Evolutionary conservation across 306 rosid species (phyloP).

Genomic region (Castanopsis chinensis): DNA sequence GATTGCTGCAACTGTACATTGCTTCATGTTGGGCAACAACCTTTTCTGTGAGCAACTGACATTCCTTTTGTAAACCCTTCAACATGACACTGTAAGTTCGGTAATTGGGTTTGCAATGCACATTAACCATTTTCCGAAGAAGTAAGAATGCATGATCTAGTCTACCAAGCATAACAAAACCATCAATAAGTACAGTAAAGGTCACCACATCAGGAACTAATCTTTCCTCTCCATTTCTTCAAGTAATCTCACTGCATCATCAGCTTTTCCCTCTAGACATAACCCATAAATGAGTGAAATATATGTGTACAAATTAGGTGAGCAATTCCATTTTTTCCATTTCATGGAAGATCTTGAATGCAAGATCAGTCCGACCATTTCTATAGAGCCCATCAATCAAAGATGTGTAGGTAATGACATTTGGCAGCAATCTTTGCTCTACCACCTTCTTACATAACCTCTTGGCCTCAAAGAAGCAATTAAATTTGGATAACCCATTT

Average conservation of each 20-base stretch:
- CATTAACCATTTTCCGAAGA: slow-evolving; percentile 29
- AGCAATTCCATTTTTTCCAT: slow-evolving; percentile 38
- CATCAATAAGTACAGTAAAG: slow-evolving; percentile 42
- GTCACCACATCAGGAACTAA: slow-evolving; percentile 43
- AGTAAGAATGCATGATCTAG: slow-evolving; percentile 38
- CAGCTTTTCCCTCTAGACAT: slow-evolving; percentile 38
- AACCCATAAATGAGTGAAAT: slow-evolving; percentile 43
- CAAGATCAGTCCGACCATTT: slow-evolving; percentile 34
- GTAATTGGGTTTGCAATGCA: slow-evolving; percentile 41
- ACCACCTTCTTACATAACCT: slow-evolving; percentile 24
- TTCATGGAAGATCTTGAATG: slow-evolving; percentile 35
- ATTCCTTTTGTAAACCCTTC: slow-evolving; percentile 37
- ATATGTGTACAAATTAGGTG: slow-evolving; percentile 41
- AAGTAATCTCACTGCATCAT: slow-evolving; percentile 38
- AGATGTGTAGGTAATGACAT: slow-evolving; percentile 39
- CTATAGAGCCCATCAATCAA: slow-evolving; percentile 42
- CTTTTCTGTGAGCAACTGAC: slow-evolving; percentile 19
- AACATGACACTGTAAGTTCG: slow-evolving; percentile 30
- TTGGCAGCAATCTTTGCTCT: slow-evolving; percentile 33
- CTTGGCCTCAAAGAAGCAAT: slow-evolving; percentile 29
- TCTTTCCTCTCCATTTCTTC: slow-evolving; percentile 36
- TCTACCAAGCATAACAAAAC: slow-evolving; percentile 42
- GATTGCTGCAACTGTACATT: slow-evolving; percentile 15
- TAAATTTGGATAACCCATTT: slow-evolving; percentile 33
- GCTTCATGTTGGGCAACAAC: slow-evolving; percentile 28